Evolutionary conservation across 768 basidiomycete species (phyloP).

Genomic region (Termitomyces sp.): DNA sequence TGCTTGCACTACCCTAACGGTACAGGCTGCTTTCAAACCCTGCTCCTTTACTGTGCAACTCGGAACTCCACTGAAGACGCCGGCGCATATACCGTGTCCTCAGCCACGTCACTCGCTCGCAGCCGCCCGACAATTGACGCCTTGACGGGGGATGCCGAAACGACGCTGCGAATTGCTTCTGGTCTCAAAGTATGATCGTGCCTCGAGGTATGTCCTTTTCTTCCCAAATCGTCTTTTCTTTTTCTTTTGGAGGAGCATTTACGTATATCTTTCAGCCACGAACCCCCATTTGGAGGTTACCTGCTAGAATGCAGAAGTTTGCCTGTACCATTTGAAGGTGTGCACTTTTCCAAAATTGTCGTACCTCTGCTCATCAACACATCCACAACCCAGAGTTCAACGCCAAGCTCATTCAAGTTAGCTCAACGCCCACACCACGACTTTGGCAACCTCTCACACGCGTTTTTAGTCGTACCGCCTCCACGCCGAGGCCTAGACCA

Average conservation of each 20-base stretch:
- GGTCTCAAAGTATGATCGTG: not conserved
- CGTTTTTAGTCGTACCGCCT: not conserved
- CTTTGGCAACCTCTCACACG: not conserved
- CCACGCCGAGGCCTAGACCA: not conserved
- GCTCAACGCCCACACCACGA: not conserved
- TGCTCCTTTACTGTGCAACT: not conserved
- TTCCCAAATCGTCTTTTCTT: not conserved
- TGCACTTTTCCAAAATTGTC: not conserved
- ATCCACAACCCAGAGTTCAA: not conserved
- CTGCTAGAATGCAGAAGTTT: not conserved
- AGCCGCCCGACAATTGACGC: not conserved
- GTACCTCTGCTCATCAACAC: not conserved
- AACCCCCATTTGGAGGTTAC: not conserved
- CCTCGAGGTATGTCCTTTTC: not conserved
- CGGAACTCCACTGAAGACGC: not conserved
- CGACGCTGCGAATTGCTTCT: not conserved
- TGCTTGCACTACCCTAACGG: not conserved
- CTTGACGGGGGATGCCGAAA: not conserved
- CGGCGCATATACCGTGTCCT: too few species aligned
- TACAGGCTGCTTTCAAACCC: not conserved
- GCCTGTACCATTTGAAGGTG: not conserved
- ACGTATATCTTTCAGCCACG: not conserved
- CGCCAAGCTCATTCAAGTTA: not conserved
- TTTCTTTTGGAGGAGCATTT: not conserved
- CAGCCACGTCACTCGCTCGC: not conserved